These are phyloP conservation scores for Puccinia hordei DNA, from an alignment of 1,284 basidiomycete genomes.

Conservation along the genomic window DNA sequence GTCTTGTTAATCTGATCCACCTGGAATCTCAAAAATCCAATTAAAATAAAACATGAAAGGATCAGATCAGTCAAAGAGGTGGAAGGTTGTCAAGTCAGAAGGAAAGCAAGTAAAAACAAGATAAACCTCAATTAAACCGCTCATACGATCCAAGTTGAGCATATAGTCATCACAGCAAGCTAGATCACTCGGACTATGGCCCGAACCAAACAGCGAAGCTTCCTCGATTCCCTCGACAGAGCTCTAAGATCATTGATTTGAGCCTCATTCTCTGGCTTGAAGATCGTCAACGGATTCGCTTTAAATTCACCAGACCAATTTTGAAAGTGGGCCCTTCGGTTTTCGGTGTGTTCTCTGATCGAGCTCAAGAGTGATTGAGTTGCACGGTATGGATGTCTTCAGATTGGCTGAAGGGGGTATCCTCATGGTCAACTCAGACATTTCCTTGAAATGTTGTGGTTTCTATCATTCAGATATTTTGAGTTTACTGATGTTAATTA, in stretches of 20 bases:
- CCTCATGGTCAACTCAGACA: neutral
- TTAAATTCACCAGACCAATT: slow-evolving; percentile 65
- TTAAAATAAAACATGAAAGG: slow-evolving; percentile 27
- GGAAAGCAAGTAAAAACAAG: slow-evolving; percentile 53
- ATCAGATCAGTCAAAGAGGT: slow-evolving; percentile 24
- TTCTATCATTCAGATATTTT: no score
- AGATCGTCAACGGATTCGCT: slow-evolving; percentile 64
- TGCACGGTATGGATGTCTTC: neutral
- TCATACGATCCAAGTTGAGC: slow-evolving; percentile 57
- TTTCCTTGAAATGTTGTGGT: neutral
- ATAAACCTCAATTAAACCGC: slow-evolving; percentile 54
- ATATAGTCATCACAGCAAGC: slow-evolving; percentile 58
- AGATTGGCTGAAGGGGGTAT: neutral
- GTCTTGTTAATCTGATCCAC: slow-evolving; percentile 71
- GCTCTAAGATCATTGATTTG: slow-evolving; percentile 79
- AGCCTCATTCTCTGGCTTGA: slow-evolving; percentile 72
- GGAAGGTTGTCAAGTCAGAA: no score
- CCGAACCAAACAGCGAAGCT: slow-evolving; percentile 80
- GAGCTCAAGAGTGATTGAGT: neutral
- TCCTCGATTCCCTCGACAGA: slow-evolving; percentile 74
- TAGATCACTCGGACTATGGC: slow-evolving; percentile 89
- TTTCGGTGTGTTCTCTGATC: neutral
- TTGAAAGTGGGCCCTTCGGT: slow-evolving; percentile 7
- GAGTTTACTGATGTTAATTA: no score
- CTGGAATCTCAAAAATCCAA: slow-evolving; percentile 61